Evolutionary conservation across 257 asterid genomes (phyloP).

Genomic region (Prunella vulgaris): DNA sequence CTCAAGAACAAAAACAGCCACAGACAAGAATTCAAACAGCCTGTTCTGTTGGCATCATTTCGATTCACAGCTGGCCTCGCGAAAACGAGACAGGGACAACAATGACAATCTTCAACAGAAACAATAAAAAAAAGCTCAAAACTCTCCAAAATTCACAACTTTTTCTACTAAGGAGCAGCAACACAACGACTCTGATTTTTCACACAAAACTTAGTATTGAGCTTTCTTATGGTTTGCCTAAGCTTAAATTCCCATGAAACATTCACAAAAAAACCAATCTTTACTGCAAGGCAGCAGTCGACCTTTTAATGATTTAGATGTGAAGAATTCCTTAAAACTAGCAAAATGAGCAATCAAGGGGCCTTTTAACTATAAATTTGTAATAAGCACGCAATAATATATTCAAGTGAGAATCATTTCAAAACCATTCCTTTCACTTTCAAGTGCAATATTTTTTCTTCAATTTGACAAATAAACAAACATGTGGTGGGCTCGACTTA

Average conservation of each 20-base stretch:
- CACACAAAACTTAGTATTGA: neutral
- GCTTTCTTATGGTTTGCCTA: neutral
- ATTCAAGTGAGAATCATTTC: conserved; percentile 11
- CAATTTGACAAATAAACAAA: conserved; percentile 15
- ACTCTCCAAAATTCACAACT: neutral
- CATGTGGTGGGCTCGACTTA: conserved; percentile 22
- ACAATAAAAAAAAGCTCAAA: neutral
- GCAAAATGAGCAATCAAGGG: conserved; percentile 14
- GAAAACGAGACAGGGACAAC: neutral
- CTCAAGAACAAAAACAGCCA: neutral
- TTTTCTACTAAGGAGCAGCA: neutral
- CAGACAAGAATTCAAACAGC: neutral
- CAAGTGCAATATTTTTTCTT: conserved; percentile 20
- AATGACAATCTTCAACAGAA: neutral
- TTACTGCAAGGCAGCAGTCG: neutral
- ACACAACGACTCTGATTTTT: neutral
- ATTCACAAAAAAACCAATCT: neutral
- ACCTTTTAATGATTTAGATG: neutral
- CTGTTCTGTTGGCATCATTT: neutral
- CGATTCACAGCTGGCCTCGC: neutral
- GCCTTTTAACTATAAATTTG: conserved; percentile 17
- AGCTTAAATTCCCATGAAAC: neutral
- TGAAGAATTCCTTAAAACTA: neutral
- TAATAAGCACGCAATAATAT: conserved; percentile 10
- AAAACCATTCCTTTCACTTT: conserved; percentile 37